Evolutionary conservation across 2,329 filamentous ascomycete species (phyloP).

Genomic region (Aureobasidium musti): DNA sequence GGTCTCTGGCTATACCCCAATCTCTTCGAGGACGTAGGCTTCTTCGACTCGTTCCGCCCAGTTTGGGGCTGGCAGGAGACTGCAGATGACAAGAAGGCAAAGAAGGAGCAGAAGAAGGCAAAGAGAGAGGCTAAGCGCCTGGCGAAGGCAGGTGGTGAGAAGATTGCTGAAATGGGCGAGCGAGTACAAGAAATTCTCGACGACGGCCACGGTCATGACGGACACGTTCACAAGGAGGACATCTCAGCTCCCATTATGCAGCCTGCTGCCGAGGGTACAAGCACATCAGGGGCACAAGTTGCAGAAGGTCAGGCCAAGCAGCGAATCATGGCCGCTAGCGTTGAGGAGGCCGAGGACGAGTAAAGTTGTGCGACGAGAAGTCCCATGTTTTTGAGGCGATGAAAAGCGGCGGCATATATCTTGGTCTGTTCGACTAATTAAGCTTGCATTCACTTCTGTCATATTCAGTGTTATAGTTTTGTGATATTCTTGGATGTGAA

Average conservation of each 20-base stretch:
- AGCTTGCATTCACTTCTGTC: not conserved
- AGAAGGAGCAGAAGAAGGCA: slow-evolving; percentile 42
- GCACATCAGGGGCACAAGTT: slow-evolving; percentile 4
- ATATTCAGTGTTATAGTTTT: not conserved
- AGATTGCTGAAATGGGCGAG: not conserved
- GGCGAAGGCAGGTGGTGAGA: slow-evolving; percentile 34
- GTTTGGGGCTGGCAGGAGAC: slow-evolving; percentile 91
- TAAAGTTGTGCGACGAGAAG: not conserved
- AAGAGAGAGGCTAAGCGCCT: slow-evolving; percentile 42
- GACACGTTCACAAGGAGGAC: slow-evolving; percentile 8
- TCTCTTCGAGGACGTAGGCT: slow-evolving; percentile 96
- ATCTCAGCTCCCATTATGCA: slow-evolving; percentile 22
- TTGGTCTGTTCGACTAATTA: not conserved
- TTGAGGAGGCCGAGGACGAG: slow-evolving; percentile 28
- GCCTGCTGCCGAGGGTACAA: slow-evolving; percentile 3
- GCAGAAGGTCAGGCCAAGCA: slow-evolving; percentile 17
- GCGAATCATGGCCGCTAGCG: slow-evolving; percentile 19
- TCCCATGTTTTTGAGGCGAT: not conserved
- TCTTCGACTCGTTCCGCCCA: slow-evolving; percentile 95
- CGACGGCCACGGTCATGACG: slow-evolving; percentile 8
- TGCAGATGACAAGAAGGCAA: slow-evolving; percentile 34
- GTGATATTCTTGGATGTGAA: not conserved
- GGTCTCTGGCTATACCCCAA: slow-evolving; percentile 99
- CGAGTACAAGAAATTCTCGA: slow-evolving; percentile 16
- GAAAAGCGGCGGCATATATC: not conserved